These are phyloP conservation scores for Malassezia furfur DNA, from an alignment of 1,284 basidiomycete genomes.

Conservation along the genomic window DNA sequence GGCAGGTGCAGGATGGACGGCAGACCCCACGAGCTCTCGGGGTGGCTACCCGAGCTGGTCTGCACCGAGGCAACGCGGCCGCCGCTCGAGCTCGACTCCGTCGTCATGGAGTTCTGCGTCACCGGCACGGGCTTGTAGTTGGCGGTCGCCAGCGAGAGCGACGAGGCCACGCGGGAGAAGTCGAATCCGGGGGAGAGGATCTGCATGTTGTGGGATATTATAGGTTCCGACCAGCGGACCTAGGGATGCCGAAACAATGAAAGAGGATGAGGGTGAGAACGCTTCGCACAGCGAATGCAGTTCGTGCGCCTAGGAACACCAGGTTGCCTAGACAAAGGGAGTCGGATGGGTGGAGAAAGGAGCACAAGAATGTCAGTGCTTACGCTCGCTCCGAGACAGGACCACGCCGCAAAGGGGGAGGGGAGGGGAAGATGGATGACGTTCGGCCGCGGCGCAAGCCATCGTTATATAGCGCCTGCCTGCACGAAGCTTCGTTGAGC, in stretches of 20 bases:
- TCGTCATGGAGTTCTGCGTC: slow-evolving; percentile 15
- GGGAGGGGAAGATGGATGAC: no score
- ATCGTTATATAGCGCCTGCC: no score
- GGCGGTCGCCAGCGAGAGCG: slow-evolving; percentile 39
- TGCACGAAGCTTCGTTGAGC: neutral
- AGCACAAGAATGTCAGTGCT: neutral
- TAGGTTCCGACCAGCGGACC: slow-evolving; percentile 12
- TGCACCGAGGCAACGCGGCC: slow-evolving; percentile 1
- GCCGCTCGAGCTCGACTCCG: slow-evolving; percentile 6
- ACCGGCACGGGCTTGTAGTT: slow-evolving; percentile 47
- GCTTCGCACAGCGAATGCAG: neutral
- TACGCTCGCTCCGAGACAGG: neutral
- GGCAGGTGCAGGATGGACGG: slow-evolving; percentile 22
- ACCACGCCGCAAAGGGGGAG: no score
- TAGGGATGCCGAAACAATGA: no score
- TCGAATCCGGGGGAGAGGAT: slow-evolving; percentile 3
- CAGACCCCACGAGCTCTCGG: slow-evolving; percentile 32
- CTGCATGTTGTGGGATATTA: slow-evolving; percentile 6
- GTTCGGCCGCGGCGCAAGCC: no score
- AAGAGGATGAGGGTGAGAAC: no score
- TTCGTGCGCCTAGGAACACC: neutral
- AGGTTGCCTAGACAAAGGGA: neutral
- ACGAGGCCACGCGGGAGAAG: slow-evolving; percentile 23
- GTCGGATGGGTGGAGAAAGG: neutral
- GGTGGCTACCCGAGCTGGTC: neutral